Evolutionary conservation across 2,329 filamentous ascomycete genomes (phyloP).

Genomic region (Claviceps lovelessii): DNA sequence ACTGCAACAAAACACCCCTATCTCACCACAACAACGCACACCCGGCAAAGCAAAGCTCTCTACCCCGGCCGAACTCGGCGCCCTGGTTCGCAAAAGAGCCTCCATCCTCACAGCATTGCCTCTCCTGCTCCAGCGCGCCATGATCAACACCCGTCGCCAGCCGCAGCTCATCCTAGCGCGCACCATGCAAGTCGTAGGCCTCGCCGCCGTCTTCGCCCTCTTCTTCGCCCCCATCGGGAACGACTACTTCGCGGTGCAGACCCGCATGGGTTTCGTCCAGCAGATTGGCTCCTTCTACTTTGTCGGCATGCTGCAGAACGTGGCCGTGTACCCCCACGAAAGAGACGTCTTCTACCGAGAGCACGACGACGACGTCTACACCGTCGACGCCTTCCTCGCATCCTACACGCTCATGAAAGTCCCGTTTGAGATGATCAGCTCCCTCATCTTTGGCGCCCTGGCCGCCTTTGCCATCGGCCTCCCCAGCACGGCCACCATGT

Average conservation of each 20-base stretch:
- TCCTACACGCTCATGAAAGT: slow-evolving; percentile 57
- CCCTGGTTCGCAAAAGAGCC: slow-evolving; percentile 48
- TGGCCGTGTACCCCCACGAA: slow-evolving; percentile 58
- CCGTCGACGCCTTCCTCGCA: slow-evolving; percentile 54
- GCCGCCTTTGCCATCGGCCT: slow-evolving; percentile 51
- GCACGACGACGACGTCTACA: slow-evolving; percentile 58
- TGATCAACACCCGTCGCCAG: slow-evolving; percentile 55
- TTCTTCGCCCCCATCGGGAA: slow-evolving; percentile 59
- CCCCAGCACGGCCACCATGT: slow-evolving; percentile 46
- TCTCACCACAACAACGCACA: slow-evolving; percentile 13
- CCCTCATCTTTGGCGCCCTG: slow-evolving; percentile 51
- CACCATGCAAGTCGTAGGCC: slow-evolving; percentile 50
- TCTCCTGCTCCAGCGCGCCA: slow-evolving; percentile 50
- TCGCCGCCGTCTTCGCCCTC: slow-evolving; percentile 47
- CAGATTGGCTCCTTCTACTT: slow-evolving; percentile 60
- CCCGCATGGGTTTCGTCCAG: slow-evolving; percentile 58
- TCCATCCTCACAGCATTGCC: slow-evolving; percentile 50
- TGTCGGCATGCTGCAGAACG: slow-evolving; percentile 67
- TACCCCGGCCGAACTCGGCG: slow-evolving; percentile 58
- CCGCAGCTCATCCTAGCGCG: slow-evolving; percentile 50
- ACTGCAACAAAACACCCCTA: slow-evolving; percentile 5
- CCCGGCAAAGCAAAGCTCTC: slow-evolving; percentile 33
- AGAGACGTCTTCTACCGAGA: slow-evolving; percentile 66
- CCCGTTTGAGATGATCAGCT: slow-evolving; percentile 54
- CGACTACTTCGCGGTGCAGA: slow-evolving; percentile 58